A percentile compares a stretch with the other conserved stretches of the same genome.
Evolutionary conservation across 768 basidiomycete species (phyloP).

Genomic region (Rhodosporidiobolus sp.): DNA sequence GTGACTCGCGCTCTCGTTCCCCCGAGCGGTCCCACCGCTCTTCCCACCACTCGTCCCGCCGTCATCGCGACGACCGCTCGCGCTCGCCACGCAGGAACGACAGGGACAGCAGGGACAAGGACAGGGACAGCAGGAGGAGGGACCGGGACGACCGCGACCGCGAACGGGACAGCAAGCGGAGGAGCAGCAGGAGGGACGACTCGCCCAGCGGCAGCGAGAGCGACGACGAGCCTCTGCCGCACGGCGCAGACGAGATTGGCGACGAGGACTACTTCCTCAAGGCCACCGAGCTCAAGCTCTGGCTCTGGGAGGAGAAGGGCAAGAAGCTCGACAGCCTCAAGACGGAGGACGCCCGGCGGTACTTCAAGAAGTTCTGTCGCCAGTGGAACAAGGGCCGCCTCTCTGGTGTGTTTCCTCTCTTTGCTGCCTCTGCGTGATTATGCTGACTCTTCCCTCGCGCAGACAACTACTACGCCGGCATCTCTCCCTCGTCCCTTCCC

Average conservation of each 20-base stretch:
- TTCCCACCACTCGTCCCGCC: conserved; percentile 7
- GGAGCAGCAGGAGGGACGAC: background rate
- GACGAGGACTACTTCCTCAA: conserved; percentile 87
- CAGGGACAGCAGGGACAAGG: background rate
- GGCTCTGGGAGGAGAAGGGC: conserved; percentile 72
- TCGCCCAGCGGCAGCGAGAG: background rate
- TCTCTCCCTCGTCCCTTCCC: conserved; percentile 35
- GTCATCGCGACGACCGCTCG: background rate
- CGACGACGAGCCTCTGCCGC: background rate
- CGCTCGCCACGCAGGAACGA: background rate
- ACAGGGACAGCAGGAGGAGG: conserved; percentile 4
- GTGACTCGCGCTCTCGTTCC: conserved; percentile 1
- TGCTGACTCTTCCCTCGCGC: background rate
- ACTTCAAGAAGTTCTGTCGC: conserved; percentile 85
- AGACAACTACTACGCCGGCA: conserved; percentile 48
- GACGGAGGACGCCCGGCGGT: conserved; percentile 77
- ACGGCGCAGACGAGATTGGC: conserved; percentile 57
- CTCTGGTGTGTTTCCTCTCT: conserved; percentile 54
- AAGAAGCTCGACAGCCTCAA: conserved; percentile 85
- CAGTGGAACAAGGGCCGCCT: conserved; percentile 80
- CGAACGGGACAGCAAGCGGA: background rate
- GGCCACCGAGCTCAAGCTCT: conserved; percentile 77
- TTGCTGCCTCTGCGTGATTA: background rate
- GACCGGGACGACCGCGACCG: background rate
- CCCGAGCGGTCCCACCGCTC: background rate